Percentiles rank a stretch among this genome's conserved stretches.
These are phyloP conservation scores for Prunus persica DNA, from an alignment of 306 rosid species.

Conservation along the genomic window Prunus_persica_NCBIv2 NC_034011.1:24356501-24357000, in stretches of 20 bases:
- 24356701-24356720: constrained; percentile 56
- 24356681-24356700: constrained; percentile 63
- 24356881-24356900: constrained; percentile 61
- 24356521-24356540: constrained; percentile 75
- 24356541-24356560: constrained; percentile 64
- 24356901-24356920: constrained; percentile 30
- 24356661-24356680: constrained; percentile 66
- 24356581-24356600: constrained; percentile 83
- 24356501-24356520: constrained; percentile 54
- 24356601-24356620: constrained; percentile 58
- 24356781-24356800: constrained; percentile 52
- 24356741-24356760: constrained; percentile 85
- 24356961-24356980: constrained; percentile 42
- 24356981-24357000: constrained; percentile 53
- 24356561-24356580: constrained; percentile 54
- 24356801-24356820: constrained; percentile 61
- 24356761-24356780: constrained; percentile 67
- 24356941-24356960: constrained; percentile 78
- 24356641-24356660: constrained; percentile 62
- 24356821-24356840: constrained; percentile 58
- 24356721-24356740: constrained; percentile 61
- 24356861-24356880: constrained; percentile 63
- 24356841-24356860: constrained; percentile 66
- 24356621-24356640: constrained; percentile 66
- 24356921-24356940: constrained; percentile 64